Evolutionary conservation across 2,329 filamentous ascomycete genomes (phyloP).

Genomic region (Colletotrichum trifolii): DNA sequence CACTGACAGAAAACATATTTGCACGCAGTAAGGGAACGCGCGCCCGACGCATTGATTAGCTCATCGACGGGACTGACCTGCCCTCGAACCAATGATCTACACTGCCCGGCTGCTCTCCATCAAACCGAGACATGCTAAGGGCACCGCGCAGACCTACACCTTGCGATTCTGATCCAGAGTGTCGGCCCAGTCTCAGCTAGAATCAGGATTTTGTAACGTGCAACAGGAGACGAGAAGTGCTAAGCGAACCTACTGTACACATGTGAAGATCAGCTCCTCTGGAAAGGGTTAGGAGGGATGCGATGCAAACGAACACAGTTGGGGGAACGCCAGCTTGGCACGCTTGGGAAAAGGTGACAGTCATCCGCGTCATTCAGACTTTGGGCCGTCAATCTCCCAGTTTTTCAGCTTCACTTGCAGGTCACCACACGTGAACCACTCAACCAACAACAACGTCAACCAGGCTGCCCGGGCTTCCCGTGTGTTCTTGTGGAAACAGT

Average conservation of each 20-base stretch:
- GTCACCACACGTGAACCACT: constrained; percentile 7
- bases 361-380: too few relatives aligned
- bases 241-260: too few relatives aligned
- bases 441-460: constrained; percentile 12
- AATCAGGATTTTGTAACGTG: constrained; percentile 12
- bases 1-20: not conserved
- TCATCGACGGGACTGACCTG: constrained; percentile 20
- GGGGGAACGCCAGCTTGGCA: too few relatives aligned
- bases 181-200: constrained; percentile 19
- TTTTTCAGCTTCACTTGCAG: constrained; percentile 1
- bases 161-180: constrained; percentile 13
- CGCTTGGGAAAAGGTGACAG: too few relatives aligned
- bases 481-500: not conserved
- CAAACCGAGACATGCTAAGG: constrained; percentile 25
- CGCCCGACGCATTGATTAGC: constrained; percentile 5
- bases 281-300: too few relatives aligned
- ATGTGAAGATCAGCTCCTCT: too few relatives aligned
- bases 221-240: constrained; percentile 8
- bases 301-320: too few relatives aligned
- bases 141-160: constrained; percentile 15
- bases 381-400: not conserved
- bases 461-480: constrained; percentile 1
- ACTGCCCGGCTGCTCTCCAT: constrained; percentile 1
- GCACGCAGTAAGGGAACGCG: not conserved
- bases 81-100: constrained; percentile 24